Evolutionary conservation across 306 rosid species (phyloP).

Genomic region (Boehmeria nivea): DNA sequence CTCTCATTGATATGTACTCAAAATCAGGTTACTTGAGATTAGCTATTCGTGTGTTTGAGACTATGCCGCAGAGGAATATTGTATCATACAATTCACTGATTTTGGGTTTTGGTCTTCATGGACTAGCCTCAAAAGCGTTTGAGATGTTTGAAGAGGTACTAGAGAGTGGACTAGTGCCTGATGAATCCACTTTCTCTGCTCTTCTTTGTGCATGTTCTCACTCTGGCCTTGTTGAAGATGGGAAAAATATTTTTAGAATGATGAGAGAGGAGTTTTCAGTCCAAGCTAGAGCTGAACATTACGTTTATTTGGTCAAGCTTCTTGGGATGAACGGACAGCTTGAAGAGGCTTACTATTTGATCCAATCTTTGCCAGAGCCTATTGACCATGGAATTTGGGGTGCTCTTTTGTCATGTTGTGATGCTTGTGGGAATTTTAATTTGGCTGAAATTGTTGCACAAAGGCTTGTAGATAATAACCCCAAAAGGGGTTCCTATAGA

Average conservation of each 20-base stretch:
- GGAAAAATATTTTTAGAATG: constrained; percentile 49
- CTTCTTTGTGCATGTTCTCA: constrained; percentile 86
- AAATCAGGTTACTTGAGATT: constrained; percentile 69
- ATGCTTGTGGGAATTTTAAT: constrained; percentile 52
- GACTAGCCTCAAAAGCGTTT: constrained; percentile 61
- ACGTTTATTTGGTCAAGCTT: constrained; percentile 83
- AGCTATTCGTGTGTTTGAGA: constrained; percentile 47
- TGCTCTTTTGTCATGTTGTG: constrained; percentile 77
- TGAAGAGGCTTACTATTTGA: constrained; percentile 72
- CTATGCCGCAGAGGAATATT: constrained; percentile 50
- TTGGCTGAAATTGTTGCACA: constrained; percentile 66
- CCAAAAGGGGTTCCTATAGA: constrained; percentile 40
- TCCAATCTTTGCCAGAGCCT: constrained; percentile 58
- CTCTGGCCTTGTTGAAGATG: constrained; percentile 67
- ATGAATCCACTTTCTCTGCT: constrained; percentile 74
- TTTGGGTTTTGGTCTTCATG: constrained; percentile 72
- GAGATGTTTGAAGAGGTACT: constrained; percentile 47
- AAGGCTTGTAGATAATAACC: constrained; percentile 43
- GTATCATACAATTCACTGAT: constrained; percentile 72
- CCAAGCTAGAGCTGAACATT: constrained; percentile 59
- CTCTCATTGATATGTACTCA: constrained; percentile 72
- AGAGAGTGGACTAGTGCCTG: constrained; percentile 47
- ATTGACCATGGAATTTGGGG: constrained; percentile 79
- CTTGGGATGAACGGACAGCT: constrained; percentile 70
- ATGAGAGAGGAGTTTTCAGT: constrained; percentile 61